Percentiles rank a stretch among this genome's conserved stretches.
Conservation (phyloP, 257 asterid species). For the Fraxinus pennsylvanica region DNA sequence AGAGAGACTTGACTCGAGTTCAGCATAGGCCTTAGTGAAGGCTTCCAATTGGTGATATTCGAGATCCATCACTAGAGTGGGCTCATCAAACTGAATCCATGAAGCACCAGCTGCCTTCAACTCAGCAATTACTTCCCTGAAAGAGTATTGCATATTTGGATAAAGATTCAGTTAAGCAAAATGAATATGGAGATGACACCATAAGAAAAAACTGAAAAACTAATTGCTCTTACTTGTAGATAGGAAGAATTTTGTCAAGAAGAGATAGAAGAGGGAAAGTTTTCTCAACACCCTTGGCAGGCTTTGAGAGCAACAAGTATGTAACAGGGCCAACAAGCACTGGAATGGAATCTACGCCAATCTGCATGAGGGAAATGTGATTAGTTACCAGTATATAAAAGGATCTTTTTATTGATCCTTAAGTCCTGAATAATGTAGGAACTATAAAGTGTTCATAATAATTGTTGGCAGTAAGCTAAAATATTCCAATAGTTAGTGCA, state of each 20-base stretch:
- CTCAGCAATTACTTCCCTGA: conserved; percentile 52
- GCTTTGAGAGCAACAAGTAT: conserved; percentile 51
- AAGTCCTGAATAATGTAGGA: neutral
- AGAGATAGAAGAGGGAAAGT: conserved; percentile 42
- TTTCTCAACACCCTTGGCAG: conserved; percentile 56
- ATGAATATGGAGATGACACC: neutral
- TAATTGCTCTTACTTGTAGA: conserved; percentile 39
- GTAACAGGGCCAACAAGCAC: conserved; percentile 52
- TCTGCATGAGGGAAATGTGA: conserved; percentile 27
- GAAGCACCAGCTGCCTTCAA: conserved; percentile 57
- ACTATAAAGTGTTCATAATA: neutral
- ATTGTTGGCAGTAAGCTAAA: neutral
- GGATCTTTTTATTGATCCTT: neutral
- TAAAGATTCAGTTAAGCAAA: neutral
- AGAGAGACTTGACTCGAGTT: conserved; percentile 38
- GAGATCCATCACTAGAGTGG: conserved; percentile 47
- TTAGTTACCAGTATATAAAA: neutral
- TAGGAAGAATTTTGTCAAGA: conserved; percentile 47
- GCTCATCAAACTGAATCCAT: conserved; percentile 54
- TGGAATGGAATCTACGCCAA: conserved; percentile 49
- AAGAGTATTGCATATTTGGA: neutral
- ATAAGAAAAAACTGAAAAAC: neutral
- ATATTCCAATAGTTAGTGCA: neutral
- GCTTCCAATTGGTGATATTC: conserved; percentile 46
- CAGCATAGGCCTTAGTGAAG: conserved; percentile 45